Percentiles rank a stretch among this genome's conserved stretches.
Conservation (phyloP, 2,329 filamentous ascomycete species). For the Phaeosphaeriaceae sp. region DNA sequence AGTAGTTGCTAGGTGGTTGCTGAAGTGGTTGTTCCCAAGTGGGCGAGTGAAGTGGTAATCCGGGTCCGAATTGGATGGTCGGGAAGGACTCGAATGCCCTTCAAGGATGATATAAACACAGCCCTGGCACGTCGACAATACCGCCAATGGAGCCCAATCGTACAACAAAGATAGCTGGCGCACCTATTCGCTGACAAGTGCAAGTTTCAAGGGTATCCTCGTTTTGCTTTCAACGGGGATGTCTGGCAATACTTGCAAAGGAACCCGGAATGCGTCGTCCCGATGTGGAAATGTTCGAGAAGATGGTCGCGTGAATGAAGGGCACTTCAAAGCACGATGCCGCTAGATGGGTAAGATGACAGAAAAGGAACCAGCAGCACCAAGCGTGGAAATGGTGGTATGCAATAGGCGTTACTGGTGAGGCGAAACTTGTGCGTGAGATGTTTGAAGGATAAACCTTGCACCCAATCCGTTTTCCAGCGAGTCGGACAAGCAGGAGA, state of each 20-base stretch:
- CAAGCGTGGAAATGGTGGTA: slow-evolving; percentile 44
- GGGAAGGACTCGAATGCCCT: slow-evolving; percentile 36
- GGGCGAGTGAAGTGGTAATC: no score
- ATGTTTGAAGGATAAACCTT: slow-evolving; percentile 46
- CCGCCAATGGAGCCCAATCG: slow-evolving; percentile 47
- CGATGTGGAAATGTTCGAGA: slow-evolving; percentile 47
- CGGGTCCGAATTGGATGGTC: slow-evolving; percentile 36
- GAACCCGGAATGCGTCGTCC: slow-evolving; percentile 42
- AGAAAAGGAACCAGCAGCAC: slow-evolving; percentile 38
- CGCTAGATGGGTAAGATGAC: slow-evolving; percentile 25
- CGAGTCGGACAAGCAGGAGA: slow-evolving; percentile 30
- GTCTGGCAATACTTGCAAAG: slow-evolving; percentile 30
- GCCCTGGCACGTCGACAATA: slow-evolving; percentile 41
- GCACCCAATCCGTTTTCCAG: slow-evolving; percentile 39
- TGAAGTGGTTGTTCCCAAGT: slow-evolving; percentile 2
- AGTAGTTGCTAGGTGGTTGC: slow-evolving; percentile 16
- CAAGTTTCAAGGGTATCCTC: slow-evolving; percentile 46
- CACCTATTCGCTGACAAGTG: slow-evolving; percentile 45
- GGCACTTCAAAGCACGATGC: slow-evolving; percentile 40
- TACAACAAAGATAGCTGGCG: slow-evolving; percentile 41
- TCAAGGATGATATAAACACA: slow-evolving; percentile 48
- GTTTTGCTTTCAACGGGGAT: slow-evolving; percentile 44
- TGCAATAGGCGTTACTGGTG: slow-evolving; percentile 31
- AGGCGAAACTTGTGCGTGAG: slow-evolving; percentile 37
- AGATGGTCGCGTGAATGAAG: slow-evolving; percentile 33